Evolutionary conservation across 1,284 basidiomycete species (phyloP).

Genomic region (Pseudozyma tsukubaensis): DNA sequence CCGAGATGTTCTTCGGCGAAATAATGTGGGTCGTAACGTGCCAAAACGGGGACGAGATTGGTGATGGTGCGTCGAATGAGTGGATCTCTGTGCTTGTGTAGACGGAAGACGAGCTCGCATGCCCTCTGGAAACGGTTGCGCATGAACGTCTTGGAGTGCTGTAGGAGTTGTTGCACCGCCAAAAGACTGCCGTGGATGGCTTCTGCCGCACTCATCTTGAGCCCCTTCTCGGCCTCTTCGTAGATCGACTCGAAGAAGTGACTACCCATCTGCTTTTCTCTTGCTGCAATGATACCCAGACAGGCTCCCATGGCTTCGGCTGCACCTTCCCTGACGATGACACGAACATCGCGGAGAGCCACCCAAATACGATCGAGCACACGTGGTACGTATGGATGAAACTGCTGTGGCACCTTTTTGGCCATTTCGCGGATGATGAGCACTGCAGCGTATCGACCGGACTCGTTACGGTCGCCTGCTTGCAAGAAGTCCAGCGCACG

Average conservation of each 20-base stretch:
- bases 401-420: slow-evolving; percentile 65
- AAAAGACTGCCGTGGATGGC: slow-evolving; percentile 92
- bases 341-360: slow-evolving; percentile 62
- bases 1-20: slow-evolving; percentile 66
- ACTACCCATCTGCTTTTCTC: slow-evolving; percentile 67
- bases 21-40: slow-evolving; percentile 65
- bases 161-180: slow-evolving; percentile 88
- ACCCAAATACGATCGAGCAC: slow-evolving; percentile 68
- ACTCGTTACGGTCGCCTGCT: slow-evolving; percentile 70
- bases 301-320: slow-evolving; percentile 68
- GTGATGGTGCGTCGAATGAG: slow-evolving; percentile 77
- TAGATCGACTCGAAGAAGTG: slow-evolving; percentile 70
- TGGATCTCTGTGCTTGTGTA: slow-evolving; percentile 89
- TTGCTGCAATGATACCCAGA: slow-evolving; percentile 63
- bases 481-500: slow-evolving; percentile 80
- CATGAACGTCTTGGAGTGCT: slow-evolving; percentile 97
- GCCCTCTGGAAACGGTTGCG: slow-evolving; percentile 87
- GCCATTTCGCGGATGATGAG: slow-evolving; percentile 68
- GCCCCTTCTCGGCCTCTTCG: slow-evolving; percentile 86
- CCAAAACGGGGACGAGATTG: slow-evolving; percentile 63
- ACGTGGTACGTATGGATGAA: slow-evolving; percentile 64
- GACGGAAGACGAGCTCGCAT: slow-evolving; percentile 90
- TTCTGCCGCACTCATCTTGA: slow-evolving; percentile 83
- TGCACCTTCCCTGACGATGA: slow-evolving; percentile 65
- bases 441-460: slow-evolving; percentile 68